Conservation (phyloP, 2,329 filamentous ascomycete species). For the Colletotrichum lini region DNA sequence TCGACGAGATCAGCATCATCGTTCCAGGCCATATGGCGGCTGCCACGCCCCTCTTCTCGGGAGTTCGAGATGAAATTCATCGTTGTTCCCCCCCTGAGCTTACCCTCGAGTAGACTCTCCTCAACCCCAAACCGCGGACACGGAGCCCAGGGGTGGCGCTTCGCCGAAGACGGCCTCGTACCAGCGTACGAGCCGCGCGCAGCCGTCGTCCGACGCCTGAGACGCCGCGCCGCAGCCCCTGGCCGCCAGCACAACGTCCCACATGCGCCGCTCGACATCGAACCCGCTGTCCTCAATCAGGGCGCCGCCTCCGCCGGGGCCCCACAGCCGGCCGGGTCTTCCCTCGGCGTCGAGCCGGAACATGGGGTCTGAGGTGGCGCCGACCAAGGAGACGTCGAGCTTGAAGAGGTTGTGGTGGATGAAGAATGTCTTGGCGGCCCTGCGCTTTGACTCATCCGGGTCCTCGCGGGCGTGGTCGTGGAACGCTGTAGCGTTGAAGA, state of each 20-base stretch:
- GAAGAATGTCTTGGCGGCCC: slow-evolving; percentile 49
- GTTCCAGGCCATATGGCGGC: background rate
- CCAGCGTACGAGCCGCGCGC: slow-evolving; percentile 50
- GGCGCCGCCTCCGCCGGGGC: slow-evolving; percentile 43
- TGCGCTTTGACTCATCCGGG: slow-evolving; percentile 33
- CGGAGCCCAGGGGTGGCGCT: slow-evolving; percentile 12
- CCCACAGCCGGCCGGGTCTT: slow-evolving; percentile 49
- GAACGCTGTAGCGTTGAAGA: slow-evolving; percentile 40
- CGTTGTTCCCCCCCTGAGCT: background rate
- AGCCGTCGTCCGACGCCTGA: slow-evolving; percentile 40
- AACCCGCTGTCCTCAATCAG: slow-evolving; percentile 47
- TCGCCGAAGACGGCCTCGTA: slow-evolving; percentile 32
- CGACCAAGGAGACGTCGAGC: slow-evolving; percentile 50
- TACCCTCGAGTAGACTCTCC: background rate
- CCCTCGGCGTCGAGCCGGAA: slow-evolving; percentile 45
- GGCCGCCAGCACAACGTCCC: slow-evolving; percentile 49
- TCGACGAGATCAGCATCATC: background rate
- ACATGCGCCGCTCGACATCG: slow-evolving; percentile 53
- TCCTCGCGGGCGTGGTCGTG: slow-evolving; percentile 38
- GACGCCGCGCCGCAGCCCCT: slow-evolving; percentile 47
- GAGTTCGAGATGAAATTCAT: background rate
- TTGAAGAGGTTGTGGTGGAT: slow-evolving; percentile 56
- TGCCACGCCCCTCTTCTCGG: background rate
- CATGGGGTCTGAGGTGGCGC: slow-evolving; percentile 42
- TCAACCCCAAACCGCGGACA: background rate